phyloP scores from a whole-genome alignment of 495 filamentous ascomycete genomes.

The Amniculicola lignicola region DNA sequence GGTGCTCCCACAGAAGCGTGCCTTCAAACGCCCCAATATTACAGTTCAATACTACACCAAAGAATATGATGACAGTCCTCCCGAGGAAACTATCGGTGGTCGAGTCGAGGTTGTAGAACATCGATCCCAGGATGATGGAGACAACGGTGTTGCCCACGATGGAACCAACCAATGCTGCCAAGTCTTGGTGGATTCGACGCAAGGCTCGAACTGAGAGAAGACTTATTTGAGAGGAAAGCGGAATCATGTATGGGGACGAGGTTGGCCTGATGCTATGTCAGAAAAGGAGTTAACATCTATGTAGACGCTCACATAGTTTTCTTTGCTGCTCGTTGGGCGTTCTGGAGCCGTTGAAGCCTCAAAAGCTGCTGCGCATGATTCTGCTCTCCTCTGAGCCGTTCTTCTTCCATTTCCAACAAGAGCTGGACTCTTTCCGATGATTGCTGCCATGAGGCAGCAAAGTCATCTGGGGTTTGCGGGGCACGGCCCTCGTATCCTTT shows the following conservation, averaged over 20 bases:
- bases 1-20: constrained; percentile 76
- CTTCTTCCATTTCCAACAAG: too few species aligned
- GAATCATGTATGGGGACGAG: constrained; percentile 73
- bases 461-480: constrained; percentile 74
- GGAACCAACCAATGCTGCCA: constrained; percentile 61
- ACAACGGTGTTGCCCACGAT: constrained; percentile 66
- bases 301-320: too few species aligned
- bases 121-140: constrained; percentile 69
- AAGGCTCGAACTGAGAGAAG: constrained; percentile 74
- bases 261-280: too few species aligned
- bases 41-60: too few species aligned
- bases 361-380: too few species aligned
- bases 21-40: too few species aligned
- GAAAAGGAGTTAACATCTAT: too few species aligned
- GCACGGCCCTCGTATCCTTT: constrained; percentile 62
- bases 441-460: constrained; percentile 51
- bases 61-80: too few species aligned
- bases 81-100: constrained; percentile 67
- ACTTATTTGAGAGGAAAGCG: constrained; percentile 59
- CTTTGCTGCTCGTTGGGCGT: too few species aligned
- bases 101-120: constrained; percentile 69
- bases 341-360: too few species aligned
- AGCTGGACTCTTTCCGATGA: constrained; percentile 33
- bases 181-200: constrained; percentile 62
- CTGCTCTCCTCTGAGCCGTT: too few species aligned